Conservation (phyloP, 2,329 filamentous ascomycete genomes). For the Fusarium gaditjirri region DNA sequence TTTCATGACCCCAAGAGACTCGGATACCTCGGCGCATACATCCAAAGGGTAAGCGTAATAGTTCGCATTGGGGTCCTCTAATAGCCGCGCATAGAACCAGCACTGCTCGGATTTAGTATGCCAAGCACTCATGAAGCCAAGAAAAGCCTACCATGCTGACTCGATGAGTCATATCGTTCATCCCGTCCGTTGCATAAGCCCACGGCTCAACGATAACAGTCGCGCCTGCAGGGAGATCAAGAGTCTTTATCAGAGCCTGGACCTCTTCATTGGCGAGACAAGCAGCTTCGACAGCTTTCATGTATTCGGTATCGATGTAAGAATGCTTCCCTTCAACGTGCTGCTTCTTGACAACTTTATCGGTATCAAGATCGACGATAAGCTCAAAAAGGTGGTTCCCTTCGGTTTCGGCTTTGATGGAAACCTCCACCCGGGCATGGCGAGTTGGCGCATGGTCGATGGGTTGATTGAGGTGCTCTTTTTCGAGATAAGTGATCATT, state of each 20-base stretch:
- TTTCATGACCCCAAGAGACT: conserved; percentile 56
- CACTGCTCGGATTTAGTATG: conserved; percentile 17
- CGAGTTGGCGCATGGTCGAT: conserved; percentile 43
- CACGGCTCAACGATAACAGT: conserved; percentile 63
- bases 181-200: conserved; percentile 65
- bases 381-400: conserved; percentile 45
- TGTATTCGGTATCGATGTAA: conserved; percentile 59
- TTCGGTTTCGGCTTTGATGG: conserved; percentile 24
- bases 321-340: conserved; percentile 56
- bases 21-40: conserved; percentile 61
- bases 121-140: fast-evolving
- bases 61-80: conserved; percentile 59
- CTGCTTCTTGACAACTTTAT: conserved; percentile 41
- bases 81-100: conserved; percentile 47
- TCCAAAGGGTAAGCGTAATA: conserved; percentile 66
- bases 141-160: conserved; percentile 57
- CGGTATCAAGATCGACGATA: conserved; percentile 45
- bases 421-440: conserved; percentile 53
- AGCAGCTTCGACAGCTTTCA: conserved; percentile 58
- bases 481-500: conserved; percentile 57
- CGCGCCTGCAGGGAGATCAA: conserved; percentile 57
- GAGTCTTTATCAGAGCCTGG: conserved; percentile 53
- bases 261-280: conserved; percentile 57
- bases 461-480: conserved; percentile 47
- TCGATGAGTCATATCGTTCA: conserved; percentile 60